Conservation (phyloP, 1,139 yeast species). For the Kurtzmaniella quercitrusa region DNA sequence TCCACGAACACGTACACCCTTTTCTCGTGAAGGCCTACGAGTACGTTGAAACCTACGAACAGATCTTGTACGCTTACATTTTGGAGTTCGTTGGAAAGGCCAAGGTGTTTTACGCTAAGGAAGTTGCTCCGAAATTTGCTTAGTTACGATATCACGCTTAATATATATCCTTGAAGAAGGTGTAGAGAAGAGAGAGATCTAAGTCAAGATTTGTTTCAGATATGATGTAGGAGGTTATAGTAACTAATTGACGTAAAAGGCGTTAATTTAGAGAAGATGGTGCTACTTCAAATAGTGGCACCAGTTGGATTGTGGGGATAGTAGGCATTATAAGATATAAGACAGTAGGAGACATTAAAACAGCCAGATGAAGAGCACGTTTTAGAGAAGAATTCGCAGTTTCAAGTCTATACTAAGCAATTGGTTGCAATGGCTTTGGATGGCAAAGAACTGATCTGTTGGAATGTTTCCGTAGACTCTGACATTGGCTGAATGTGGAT, state of each 20-base stretch:
- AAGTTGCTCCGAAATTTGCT: conserved; percentile 13
- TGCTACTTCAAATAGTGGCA: no score
- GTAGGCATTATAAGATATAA: no score
- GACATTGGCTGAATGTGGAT: no score
- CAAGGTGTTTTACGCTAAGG: conserved; percentile 11
- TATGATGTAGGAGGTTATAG: no score
- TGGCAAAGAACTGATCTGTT: no score
- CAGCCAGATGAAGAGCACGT: neutral
- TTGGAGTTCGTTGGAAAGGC: conserved; percentile 14
- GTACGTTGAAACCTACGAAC: conserved; percentile 29
- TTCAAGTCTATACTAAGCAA: neutral
- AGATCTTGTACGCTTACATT: conserved; percentile 19
- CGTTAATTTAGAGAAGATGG: no score
- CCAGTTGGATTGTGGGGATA: no score
- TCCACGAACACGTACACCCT: conserved; percentile 22
- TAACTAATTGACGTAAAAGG: no score
- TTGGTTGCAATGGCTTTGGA: no score
- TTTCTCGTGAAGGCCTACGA: conserved; percentile 25
- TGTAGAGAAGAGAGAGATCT: neutral
- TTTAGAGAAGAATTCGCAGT: neutral
- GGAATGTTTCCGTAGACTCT: no score
- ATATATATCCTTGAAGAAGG: neutral
- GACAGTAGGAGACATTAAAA: no score
- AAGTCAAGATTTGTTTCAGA: neutral
- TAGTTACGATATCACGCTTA: conserved; percentile 2